Evolutionary conservation across 2,329 filamentous ascomycete species (phyloP).

Genomic region (Hymenoscyphus albidus): DNA sequence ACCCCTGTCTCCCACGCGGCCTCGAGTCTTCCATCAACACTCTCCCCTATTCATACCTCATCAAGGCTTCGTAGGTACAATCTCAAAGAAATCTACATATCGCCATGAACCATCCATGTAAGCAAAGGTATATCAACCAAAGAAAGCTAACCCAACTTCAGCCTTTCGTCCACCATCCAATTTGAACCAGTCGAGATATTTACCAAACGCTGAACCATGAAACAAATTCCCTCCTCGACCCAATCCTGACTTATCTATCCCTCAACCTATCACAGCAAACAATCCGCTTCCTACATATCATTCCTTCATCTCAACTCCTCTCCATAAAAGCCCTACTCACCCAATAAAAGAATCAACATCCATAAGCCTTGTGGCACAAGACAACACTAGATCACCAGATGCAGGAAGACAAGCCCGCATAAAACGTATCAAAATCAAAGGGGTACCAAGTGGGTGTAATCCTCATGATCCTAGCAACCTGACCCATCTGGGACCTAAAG

Average conservation of each 20-base stretch:
- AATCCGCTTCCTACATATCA: too few relatives aligned
- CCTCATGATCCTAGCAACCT: background rate
- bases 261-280: too few relatives aligned
- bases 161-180: background rate
- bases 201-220: background rate
- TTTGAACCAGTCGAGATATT: background rate
- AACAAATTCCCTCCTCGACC: background rate
- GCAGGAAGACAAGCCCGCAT: background rate
- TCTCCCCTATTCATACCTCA: background rate
- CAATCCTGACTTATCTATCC: too few relatives aligned
- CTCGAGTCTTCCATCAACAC: background rate
- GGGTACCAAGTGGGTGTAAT: background rate
- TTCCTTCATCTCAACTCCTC: too few relatives aligned
- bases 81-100: background rate
- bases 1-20: background rate
- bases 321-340: too few relatives aligned
- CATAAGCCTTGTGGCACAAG: background rate
- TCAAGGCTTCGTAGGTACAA: background rate
- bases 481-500: background rate
- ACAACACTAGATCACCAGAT: background rate
- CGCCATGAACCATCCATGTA: background rate
- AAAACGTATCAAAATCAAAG: background rate
- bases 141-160: background rate
- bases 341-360: background rate
- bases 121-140: background rate